These are phyloP conservation scores for Lachancea meyersii DNA, from an alignment of 805 yeast species.

Conservation along the genomic window DNA sequence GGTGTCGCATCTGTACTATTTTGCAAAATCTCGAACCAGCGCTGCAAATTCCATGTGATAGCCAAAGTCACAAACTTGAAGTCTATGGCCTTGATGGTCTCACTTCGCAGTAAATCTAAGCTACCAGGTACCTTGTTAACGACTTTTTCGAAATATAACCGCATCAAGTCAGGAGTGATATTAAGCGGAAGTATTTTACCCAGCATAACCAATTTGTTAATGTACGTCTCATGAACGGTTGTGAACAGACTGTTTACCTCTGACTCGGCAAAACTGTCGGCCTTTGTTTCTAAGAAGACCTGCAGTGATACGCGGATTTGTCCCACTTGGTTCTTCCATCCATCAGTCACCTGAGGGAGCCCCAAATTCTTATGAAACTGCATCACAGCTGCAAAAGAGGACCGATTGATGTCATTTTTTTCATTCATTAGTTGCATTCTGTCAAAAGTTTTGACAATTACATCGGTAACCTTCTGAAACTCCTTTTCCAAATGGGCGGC, in stretches of 20 bases:
- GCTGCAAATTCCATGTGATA: slow-evolving; percentile 27
- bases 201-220: slow-evolving; percentile 26
- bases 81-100: slow-evolving; percentile 15
- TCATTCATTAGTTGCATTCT: slow-evolving; percentile 15
- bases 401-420: slow-evolving; percentile 12
- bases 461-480: slow-evolving; percentile 16
- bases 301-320: slow-evolving; percentile 19
- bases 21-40: slow-evolving; percentile 25
- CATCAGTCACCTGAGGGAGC: slow-evolving; percentile 21
- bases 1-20: slow-evolving; percentile 6
- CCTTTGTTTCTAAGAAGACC: slow-evolving; percentile 21
- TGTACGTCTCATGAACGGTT: slow-evolving; percentile 19
- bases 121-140: slow-evolving; percentile 14
- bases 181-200: slow-evolving; percentile 27
- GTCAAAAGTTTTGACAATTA: slow-evolving; percentile 19
- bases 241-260: not conserved
- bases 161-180: slow-evolving; percentile 16
- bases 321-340: slow-evolving; percentile 22
- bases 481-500: slow-evolving; percentile 22
- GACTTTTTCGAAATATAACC: slow-evolving; percentile 16
- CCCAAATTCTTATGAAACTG: slow-evolving; percentile 19
- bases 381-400: slow-evolving; percentile 16
- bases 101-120: slow-evolving; percentile 9
- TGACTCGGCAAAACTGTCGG: slow-evolving; percentile 7
- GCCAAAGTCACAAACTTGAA: slow-evolving; percentile 24